Evolutionary conservation across 768 basidiomycete species (phyloP).

Genomic region (Amanita pseudoporphyria): DNA sequence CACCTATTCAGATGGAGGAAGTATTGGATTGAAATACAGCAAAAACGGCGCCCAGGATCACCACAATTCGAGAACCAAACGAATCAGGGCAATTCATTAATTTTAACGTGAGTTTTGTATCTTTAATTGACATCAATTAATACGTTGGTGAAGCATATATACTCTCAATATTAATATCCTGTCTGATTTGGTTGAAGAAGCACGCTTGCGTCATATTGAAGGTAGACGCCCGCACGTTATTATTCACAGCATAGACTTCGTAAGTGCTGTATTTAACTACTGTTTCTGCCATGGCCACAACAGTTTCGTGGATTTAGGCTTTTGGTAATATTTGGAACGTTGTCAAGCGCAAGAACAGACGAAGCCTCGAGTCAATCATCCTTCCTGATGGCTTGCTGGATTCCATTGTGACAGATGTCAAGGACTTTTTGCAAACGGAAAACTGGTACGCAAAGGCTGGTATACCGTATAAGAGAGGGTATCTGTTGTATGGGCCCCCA

Average conservation of each 20-base stretch:
- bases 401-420: constrained; percentile 37
- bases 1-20: constrained; percentile 34
- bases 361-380: constrained; percentile 44
- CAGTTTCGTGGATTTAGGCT: constrained; percentile 14
- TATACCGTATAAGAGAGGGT: constrained; percentile 49
- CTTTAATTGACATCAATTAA: constrained; percentile 15
- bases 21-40: constrained; percentile 28
- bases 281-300: constrained; percentile 20
- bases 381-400: constrained; percentile 37
- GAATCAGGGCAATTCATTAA: constrained; percentile 13
- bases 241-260: constrained; percentile 24
- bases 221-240: constrained; percentile 26
- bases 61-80: neutral
- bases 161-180: constrained; percentile 27
- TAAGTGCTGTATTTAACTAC: constrained; percentile 9
- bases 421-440: constrained; percentile 42
- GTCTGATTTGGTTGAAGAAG: constrained; percentile 26
- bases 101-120: constrained; percentile 19
- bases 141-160: constrained; percentile 26
- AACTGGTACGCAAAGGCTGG: constrained; percentile 51
- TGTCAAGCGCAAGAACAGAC: constrained; percentile 38
- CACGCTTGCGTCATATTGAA: constrained; percentile 24
- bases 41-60: neutral
- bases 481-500: constrained; percentile 49
- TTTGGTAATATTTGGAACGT: constrained; percentile 31